These are phyloP conservation scores for Saccharomycopsis lassenensis DNA, from an alignment of 805 yeast species.

Conservation along the genomic window DNA sequence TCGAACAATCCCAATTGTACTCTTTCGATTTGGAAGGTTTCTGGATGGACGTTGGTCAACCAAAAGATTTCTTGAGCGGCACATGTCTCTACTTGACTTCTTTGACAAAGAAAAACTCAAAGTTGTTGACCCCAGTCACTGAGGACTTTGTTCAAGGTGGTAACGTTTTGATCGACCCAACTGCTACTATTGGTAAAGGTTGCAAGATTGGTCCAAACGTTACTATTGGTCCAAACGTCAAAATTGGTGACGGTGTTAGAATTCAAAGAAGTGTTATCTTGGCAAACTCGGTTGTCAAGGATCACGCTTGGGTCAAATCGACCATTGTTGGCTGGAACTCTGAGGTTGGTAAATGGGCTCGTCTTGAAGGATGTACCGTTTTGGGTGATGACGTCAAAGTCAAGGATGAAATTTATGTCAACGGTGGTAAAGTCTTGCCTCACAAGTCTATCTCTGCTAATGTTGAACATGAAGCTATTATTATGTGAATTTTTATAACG, in stretches of 20 bases:
- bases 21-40: constrained; percentile 97
- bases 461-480: constrained; percentile 96
- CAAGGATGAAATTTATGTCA: constrained; percentile 96
- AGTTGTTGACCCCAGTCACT: constrained; percentile 44
- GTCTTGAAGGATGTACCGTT: constrained; percentile 95
- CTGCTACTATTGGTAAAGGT: constrained; percentile 84
- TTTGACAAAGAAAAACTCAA: constrained; percentile 68
- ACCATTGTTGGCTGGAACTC: constrained; percentile 99
- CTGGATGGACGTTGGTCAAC: constrained; percentile 99
- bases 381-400: constrained; percentile 98
- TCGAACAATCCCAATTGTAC: constrained; percentile 77
- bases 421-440: constrained; percentile 98
- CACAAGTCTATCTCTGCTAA: constrained; percentile 94
- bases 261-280: constrained; percentile 90
- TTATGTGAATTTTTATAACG: constrained; percentile 59
- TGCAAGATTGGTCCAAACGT: constrained; percentile 99
- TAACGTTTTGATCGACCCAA: constrained; percentile 87
- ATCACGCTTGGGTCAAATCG: constrained; percentile 95
- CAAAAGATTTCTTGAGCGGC: constrained; percentile 98
- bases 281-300: constrained; percentile 84
- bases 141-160: constrained; percentile 78
- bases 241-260: constrained; percentile 97
- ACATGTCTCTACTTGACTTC: constrained; percentile 86
- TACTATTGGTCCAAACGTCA: constrained; percentile 92
- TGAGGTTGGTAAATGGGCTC: constrained; percentile 96